Evolutionary conservation across 495 filamentous ascomycete species (phyloP), one percentile per base, ranked within the genome.

Genomic region (Thermochaetoides thermophila): DNA sequence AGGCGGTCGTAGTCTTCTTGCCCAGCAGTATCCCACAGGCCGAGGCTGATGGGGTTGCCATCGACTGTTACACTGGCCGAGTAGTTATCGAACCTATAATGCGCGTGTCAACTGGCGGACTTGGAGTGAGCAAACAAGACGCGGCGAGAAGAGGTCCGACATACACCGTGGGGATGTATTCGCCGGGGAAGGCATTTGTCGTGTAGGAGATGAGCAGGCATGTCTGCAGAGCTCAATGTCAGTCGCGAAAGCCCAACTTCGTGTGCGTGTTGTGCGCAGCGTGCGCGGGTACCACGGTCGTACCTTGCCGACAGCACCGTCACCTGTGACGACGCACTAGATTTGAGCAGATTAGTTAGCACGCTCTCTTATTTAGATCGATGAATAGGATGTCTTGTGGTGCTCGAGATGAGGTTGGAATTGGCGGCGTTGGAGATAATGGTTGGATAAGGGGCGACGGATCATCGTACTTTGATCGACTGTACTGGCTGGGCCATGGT

Each of bases 141-240:
- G 14, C 26, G 25, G 21, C 27, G 17, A 15, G 14, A n/a, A n/a
- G n/a, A n/a, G 34, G 22, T 29, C 36, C 8, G 20, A 76, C 82
- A 68, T 64, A 96, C 87, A 96, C 91, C 39, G 89, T 97, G 45
- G 89, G 89, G 52, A 97, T 95, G 53, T 97, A 97, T 66, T 97
- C 89, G 44, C 89, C 89, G 11, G 89, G 89, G 57, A 97, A 97
- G 25, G 89, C 89, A 68, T 97, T 97, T 31, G 89, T 97, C 24
- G 89, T 96, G 57, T 96, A 96, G 13, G 89, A 96, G 52, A 97
- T 97, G 44, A 97, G 78, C 36, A 97, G 79, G 66, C 89, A 97
- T 67, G 89, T 97, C 91, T 96, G 48, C n/a, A 34, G 31, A 28
- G 30, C n/a, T n/a, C n/a, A n/a, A n/a, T n/a, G n/a, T n/a, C n/a